Conservation (phyloP, 2,329 filamentous ascomycete genomes). For the Decorospora gaudefroyi region DNA sequence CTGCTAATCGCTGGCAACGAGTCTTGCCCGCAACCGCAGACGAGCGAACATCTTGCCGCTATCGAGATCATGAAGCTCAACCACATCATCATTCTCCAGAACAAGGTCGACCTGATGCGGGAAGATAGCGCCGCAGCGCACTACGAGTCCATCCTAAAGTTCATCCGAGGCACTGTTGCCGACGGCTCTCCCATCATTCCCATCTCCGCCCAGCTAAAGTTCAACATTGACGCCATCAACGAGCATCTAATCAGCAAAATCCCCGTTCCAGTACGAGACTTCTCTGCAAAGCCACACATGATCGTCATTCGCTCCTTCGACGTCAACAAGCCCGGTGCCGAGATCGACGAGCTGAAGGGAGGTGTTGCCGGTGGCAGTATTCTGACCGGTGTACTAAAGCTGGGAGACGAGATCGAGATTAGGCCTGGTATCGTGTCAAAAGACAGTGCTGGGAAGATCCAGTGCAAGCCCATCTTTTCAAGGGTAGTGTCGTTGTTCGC, state of each 20-base stretch:
- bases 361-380: slow-evolving; percentile 98
- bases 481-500: slow-evolving; percentile 94
- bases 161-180: slow-evolving; percentile 95
- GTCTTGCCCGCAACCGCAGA: slow-evolving; percentile 96
- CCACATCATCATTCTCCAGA: slow-evolving; percentile 99
- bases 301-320: slow-evolving; percentile 99
- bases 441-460: slow-evolving; percentile 88
- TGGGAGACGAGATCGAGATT: slow-evolving; percentile 98
- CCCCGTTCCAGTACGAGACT: slow-evolving; percentile 87
- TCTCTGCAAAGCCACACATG: slow-evolving; percentile 92
- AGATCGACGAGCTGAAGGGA: slow-evolving; percentile 97
- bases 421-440: slow-evolving; percentile 97
- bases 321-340: slow-evolving; percentile 98
- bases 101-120: slow-evolving; percentile 98
- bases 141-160: slow-evolving; percentile 96
- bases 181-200: slow-evolving; percentile 95
- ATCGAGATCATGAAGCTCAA: slow-evolving; percentile 99
- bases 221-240: slow-evolving; percentile 98
- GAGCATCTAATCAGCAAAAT: slow-evolving; percentile 95
- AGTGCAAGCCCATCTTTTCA: slow-evolving; percentile 97
- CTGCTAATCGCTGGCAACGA: slow-evolving; percentile 98
- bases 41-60: slow-evolving; percentile 95
- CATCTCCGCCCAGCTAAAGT: slow-evolving; percentile 96
- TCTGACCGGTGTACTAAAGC: slow-evolving; percentile 92
- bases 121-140: slow-evolving; percentile 92